phyloP scores from a whole-genome alignment of 257 asterid genomes.

The Gentiana macrophylla region DNA sequence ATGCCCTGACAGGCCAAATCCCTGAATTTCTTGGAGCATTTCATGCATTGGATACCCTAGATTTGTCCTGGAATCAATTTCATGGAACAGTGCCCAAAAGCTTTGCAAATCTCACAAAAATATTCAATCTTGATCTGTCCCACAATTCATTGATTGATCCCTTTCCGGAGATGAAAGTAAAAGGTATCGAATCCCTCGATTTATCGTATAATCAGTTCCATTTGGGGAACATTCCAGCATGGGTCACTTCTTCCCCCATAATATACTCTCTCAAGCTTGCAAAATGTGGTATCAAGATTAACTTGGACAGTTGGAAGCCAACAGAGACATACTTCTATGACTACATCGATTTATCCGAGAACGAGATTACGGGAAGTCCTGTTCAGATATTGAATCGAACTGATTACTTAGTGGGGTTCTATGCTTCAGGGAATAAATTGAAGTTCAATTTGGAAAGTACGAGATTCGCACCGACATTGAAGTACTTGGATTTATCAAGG shows the following conservation, averaged over 20 bases:
- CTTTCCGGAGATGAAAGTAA: slow-evolving; percentile 56
- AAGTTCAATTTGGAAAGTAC: slow-evolving; percentile 48
- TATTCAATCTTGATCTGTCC: slow-evolving; percentile 70
- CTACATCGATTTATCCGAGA: slow-evolving; percentile 71
- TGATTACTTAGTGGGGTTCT: slow-evolving; percentile 53
- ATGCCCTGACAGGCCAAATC: slow-evolving; percentile 45
- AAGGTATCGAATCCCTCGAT: slow-evolving; percentile 72
- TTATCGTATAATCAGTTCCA: slow-evolving; percentile 64
- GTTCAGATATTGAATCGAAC: slow-evolving; percentile 53
- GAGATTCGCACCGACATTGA: slow-evolving; percentile 35
- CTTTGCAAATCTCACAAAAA: slow-evolving; percentile 72
- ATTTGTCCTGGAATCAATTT: slow-evolving; percentile 53
- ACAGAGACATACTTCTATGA: slow-evolving; percentile 54
- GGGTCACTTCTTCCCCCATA: slow-evolving; percentile 64
- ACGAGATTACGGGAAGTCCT: slow-evolving; percentile 76
- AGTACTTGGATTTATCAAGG: slow-evolving; percentile 51
- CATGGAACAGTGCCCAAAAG: slow-evolving; percentile 58
- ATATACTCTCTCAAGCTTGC: slow-evolving; percentile 72
- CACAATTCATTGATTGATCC: slow-evolving; percentile 65
- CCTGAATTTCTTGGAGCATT: slow-evolving; percentile 60
- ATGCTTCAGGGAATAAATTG: slow-evolving; percentile 60
- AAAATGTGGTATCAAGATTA: slow-evolving; percentile 72
- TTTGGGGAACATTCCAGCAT: slow-evolving; percentile 52
- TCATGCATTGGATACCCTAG: slow-evolving; percentile 57
- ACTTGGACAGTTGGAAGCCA: slow-evolving; percentile 65